Evolutionary conservation across 352 stramenopile genomes (phyloP), one percentile per base, ranked within the genome.

Genomic region (Pythium chondricola): DNA sequence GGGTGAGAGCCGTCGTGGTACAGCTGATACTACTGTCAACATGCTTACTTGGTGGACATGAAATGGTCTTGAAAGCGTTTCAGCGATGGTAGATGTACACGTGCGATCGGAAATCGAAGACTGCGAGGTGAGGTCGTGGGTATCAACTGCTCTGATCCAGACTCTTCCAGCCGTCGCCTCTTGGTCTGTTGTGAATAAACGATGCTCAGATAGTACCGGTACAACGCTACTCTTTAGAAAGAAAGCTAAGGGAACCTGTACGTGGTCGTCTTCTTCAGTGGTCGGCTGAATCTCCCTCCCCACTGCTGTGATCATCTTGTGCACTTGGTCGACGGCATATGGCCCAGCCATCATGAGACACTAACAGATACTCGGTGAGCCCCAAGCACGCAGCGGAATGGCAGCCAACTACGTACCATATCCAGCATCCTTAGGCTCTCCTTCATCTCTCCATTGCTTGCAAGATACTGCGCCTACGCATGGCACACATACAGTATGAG

Each of bases 331-430:
- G 24, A 64, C 43, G 5, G 72, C 70, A 18, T 75, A 49, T 8
- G 80, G 77, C 2, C 80, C 80, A 16, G 74, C 70, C 80, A 91
- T 88, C 70, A 91, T 85, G 10, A 91, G 45, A 27, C 52, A 53
- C 57, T 61, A 17, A 7, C 4, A 10, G n/a, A n/a, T 6, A 27
- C 26, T 48, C 26, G 39, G 43, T n/a, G n/a, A n/a, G n/a, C n/a
- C n/a, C 0, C 11, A 17, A 38, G 14, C 4, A 37, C 20, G 3
- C 22, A 18, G 10, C 42, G 49, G 17, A 20, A n/a, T n/a, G n/a
- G n/a, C n/a, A n/a, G n/a, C n/a, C n/a, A n/a, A n/a, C n/a, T n/a
- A n/a, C n/a, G n/a, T n/a, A n/a, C 78, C 74, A 86, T 75, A 49
- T 90, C 79, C 20, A 90, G 59, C 27, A 58, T 73, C 33, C 53